Evolutionary conservation across 2,329 filamentous ascomycete genomes (phyloP), one percentile per base, ranked within the genome.

Genomic region (Trichoderma brevicompactum): DNA sequence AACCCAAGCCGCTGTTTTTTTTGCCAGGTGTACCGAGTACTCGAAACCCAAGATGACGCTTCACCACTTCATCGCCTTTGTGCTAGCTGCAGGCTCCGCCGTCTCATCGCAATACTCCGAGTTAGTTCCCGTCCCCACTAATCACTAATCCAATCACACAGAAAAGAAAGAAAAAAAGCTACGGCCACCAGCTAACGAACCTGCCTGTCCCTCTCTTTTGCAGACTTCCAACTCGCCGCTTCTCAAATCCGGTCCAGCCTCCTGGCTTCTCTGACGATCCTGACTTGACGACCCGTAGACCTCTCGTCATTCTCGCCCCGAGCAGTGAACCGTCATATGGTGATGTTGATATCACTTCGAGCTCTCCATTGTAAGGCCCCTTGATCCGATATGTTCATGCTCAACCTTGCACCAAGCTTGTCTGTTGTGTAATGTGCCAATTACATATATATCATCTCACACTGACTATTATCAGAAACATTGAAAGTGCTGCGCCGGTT

Each of bases 181-280:
- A 12, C 17, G 13, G 4, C 3, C 23, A 32, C 15, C n/a, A 19
- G 15, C 58, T 34, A 12, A 52, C 38, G 7, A 19, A 41, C 17
- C 44, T 40, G 7, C 4, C 15, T n/a, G 49, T 12, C 15, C 17
- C 17, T 38, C 34, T 32, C 15, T n/a, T n/a, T n/a, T 19, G 13
- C 23, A 56, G 53, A 17, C 19, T 41, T 23, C 38, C 40, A 7
- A 56, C 64, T 23, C 59, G 59, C 7, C 65, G 55, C 23, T 65
- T 68, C 60, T 68, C 67, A 23, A 65, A 61, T 5, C 66, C 66
- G 2, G 46, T 49, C 56, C 56, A 66, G 44, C 65, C 63, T 6
- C 63, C 64, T 2, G 38, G 32, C 28, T 53, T 55, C 36, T 50
- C 64, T 9, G 19, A 54, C 23, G 55, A 53, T 50, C 52, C 50